Conservation (phyloP, 2,329 filamentous ascomycete species). For the Colletotrichum paranaense region DNA sequence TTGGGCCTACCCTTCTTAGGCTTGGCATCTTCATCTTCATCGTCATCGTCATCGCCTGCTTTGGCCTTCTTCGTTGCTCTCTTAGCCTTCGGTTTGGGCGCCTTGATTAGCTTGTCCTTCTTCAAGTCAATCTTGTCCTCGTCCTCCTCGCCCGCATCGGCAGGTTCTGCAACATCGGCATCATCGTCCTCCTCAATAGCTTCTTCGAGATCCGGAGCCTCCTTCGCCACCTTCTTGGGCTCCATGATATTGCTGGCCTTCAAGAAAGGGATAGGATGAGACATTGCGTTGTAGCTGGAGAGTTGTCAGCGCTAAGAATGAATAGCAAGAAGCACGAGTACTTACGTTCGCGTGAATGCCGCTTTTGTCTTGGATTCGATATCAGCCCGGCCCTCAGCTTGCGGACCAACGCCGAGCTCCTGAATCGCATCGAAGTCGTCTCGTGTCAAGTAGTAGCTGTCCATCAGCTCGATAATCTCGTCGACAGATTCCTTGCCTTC, state of each 20-base stretch:
- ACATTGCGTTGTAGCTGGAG: conserved; percentile 82
- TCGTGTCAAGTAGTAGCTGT: conserved; percentile 93
- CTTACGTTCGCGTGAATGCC: conserved; percentile 88
- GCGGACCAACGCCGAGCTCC: conserved; percentile 89
- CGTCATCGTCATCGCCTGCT: conserved; percentile 60
- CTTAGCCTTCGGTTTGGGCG: conserved; percentile 78
- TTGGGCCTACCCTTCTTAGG: conserved; percentile 61
- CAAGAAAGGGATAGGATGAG: conserved; percentile 95
- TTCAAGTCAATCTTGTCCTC: conserved; percentile 85
- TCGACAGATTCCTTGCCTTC: conserved; percentile 86
- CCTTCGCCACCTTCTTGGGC: conserved; percentile 77
- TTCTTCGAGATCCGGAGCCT: conserved; percentile 94
- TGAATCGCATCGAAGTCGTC: conserved; percentile 95
- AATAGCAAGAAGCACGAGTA: conserved; percentile 39
- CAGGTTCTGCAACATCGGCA: conserved; percentile 68
- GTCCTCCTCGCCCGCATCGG: conserved; percentile 76
- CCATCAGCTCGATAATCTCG: conserved; percentile 94
- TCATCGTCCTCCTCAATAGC: conserved; percentile 93
- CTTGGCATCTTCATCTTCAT: conserved; percentile 61
- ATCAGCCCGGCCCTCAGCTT: conserved; percentile 79
- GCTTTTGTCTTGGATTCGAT: conserved; percentile 89
- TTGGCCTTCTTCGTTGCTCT: conserved; percentile 51
- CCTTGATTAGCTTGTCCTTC: conserved; percentile 96
- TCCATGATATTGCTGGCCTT: conserved; percentile 84
- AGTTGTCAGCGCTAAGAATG: conserved; percentile 33